phyloP scores from a whole-genome alignment of 306 rosid species.

The Cucurbita ficifolia region DNA sequence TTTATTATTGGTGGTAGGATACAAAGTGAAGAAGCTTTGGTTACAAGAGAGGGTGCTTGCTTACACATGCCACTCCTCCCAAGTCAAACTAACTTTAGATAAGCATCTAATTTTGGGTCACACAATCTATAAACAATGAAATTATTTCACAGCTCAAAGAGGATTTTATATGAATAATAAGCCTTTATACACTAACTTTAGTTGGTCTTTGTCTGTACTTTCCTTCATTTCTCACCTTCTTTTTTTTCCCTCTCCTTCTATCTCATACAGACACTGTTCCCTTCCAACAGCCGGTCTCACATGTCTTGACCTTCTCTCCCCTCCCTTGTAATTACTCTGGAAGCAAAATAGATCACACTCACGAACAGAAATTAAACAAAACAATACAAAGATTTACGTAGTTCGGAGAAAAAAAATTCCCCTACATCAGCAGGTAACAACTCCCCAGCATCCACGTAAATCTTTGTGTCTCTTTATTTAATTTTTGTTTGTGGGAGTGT shows the following conservation, averaged over 20 bases:
- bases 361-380: too few species aligned
- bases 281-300: slow-evolving; percentile 2
- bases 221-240: slow-evolving; percentile 1
- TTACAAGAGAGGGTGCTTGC: neutral
- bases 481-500: too few species aligned
- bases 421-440: too few species aligned
- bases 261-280: neutral
- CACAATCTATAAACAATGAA: neutral
- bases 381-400: too few species aligned
- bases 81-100: slow-evolving; percentile 4
- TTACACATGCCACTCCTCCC: neutral
- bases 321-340: neutral
- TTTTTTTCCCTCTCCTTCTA: neutral
- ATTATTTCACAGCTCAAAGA: neutral
- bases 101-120: slow-evolving; percentile 3
- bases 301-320: neutral
- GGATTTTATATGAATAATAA: slow-evolving; percentile 1
- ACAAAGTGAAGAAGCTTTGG: slow-evolving; percentile 6
- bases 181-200: slow-evolving; percentile 1
- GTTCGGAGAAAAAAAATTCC: too few species aligned
- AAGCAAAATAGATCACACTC: too few species aligned
- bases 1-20: neutral
- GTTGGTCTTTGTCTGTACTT: slow-evolving; percentile 10
- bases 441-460: too few species aligned
- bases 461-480: too few species aligned